Conservation (phyloP, 805 yeast genomes). For the Saccharomycopsis vini region DNA sequence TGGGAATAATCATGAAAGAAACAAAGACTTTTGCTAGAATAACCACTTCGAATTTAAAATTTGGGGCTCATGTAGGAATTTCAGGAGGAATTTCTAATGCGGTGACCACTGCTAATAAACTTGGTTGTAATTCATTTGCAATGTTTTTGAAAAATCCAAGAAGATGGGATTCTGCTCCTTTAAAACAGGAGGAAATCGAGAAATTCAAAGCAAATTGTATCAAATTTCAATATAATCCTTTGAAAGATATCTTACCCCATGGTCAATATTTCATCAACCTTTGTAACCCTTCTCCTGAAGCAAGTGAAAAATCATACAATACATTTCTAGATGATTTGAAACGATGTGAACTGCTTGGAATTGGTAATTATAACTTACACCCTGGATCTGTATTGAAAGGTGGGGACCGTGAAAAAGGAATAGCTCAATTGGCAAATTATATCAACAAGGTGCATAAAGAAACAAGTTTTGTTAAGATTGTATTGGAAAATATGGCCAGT, state of each 20-base stretch:
- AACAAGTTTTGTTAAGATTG: constrained; percentile 76
- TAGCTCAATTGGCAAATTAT: constrained; percentile 62
- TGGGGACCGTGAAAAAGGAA: constrained; percentile 52
- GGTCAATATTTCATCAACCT: constrained; percentile 90
- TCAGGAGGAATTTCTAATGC: constrained; percentile 74
- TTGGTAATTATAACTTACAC: constrained; percentile 86
- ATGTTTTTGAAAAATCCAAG: constrained; percentile 84
- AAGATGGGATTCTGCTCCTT: constrained; percentile 81
- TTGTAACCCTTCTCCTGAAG: constrained; percentile 82
- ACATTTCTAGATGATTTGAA: constrained; percentile 79
- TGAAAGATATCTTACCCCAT: constrained; percentile 81
- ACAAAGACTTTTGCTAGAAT: constrained; percentile 8
- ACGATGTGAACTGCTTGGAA: constrained; percentile 76
- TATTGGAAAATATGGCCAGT: constrained; percentile 97
- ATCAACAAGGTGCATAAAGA: constrained; percentile 69
- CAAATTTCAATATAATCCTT: constrained; percentile 57
- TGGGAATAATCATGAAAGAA: not conserved
- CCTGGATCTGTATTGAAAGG: constrained; percentile 82
- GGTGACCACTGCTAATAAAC: constrained; percentile 45
- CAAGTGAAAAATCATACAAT: constrained; percentile 63
- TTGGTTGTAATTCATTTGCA: constrained; percentile 79
- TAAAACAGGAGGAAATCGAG: constrained; percentile 54
- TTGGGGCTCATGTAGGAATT: constrained; percentile 85
- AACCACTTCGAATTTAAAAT: constrained; percentile 30
- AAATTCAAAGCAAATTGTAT: constrained; percentile 59